phyloP scores from a whole-genome alignment of 495 filamentous ascomycete genomes.

The Jackrogersella minutella region DNA sequence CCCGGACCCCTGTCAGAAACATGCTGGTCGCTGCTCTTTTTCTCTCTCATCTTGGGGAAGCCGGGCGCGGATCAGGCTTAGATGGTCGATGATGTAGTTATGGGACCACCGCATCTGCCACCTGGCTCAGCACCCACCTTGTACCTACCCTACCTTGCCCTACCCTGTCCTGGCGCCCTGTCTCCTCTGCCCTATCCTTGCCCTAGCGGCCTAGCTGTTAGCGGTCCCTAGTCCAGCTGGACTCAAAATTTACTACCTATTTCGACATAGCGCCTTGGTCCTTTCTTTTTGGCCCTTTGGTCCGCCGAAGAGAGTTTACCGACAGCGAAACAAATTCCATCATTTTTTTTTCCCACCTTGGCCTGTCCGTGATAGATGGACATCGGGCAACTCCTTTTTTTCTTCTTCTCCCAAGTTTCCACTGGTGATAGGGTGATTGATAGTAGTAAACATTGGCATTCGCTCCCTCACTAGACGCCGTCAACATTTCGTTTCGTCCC shows the following conservation, averaged over 20 bases:
- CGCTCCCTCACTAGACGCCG: slow-evolving; percentile 10
- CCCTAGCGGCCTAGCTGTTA: slow-evolving; percentile 39
- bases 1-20: slow-evolving; percentile 26
- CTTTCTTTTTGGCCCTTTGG: slow-evolving; percentile 15
- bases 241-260: slow-evolving; percentile 24
- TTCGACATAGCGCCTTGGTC: slow-evolving; percentile 13
- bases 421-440: slow-evolving; percentile 17
- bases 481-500: slow-evolving; percentile 9
- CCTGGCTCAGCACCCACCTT: slow-evolving; percentile 39
- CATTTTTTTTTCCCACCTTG: slow-evolving; percentile 20
- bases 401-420: slow-evolving; percentile 19
- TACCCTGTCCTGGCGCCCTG: slow-evolving; percentile 28
- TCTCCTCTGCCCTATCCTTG: slow-evolving; percentile 31
- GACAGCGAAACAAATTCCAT: slow-evolving; percentile 13
- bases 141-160: slow-evolving; percentile 11
- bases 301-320: slow-evolving; percentile 14
- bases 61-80: slow-evolving; percentile 42
- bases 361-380: slow-evolving; percentile 7
- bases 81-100: slow-evolving; percentile 43
- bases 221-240: slow-evolving; percentile 36
- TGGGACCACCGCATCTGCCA: slow-evolving; percentile 43
- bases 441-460: slow-evolving; percentile 15
- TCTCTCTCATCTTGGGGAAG: slow-evolving; percentile 41
- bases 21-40: slow-evolving; percentile 32
- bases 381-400: slow-evolving; percentile 16